Percentiles rank a stretch among this genome's conserved stretches.
These are phyloP conservation scores for Fusarium sp. DNA, from an alignment of 2,329 filamentous ascomycete genomes.

Conservation along the genomic window DNA sequence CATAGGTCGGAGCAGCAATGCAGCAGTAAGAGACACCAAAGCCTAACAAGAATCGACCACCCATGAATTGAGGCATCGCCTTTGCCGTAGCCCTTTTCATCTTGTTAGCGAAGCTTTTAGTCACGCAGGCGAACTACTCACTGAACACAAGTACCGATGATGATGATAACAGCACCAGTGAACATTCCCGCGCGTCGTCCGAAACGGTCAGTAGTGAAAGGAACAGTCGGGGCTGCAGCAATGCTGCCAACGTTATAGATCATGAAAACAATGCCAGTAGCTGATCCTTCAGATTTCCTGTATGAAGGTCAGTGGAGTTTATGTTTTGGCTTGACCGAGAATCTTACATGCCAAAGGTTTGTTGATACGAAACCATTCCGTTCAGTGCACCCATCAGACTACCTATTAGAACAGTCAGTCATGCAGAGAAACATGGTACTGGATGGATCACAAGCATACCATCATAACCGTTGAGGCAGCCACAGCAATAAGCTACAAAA, in stretches of 20 bases:
- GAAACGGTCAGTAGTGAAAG: slow-evolving; percentile 54
- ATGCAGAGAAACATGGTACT: rapidly evolving
- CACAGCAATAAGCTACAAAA: slow-evolving; percentile 62
- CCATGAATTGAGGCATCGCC: slow-evolving; percentile 52
- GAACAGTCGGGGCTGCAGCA: slow-evolving; percentile 53
- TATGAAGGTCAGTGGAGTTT: too few relatives aligned
- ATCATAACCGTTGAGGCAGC: slow-evolving; percentile 53
- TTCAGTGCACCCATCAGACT: slow-evolving; percentile 43
- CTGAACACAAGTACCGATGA: slow-evolving; percentile 54
- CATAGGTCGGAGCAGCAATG: slow-evolving; percentile 54
- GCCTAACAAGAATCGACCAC: slow-evolving; percentile 66
- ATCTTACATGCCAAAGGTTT: slow-evolving; percentile 28
- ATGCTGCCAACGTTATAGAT: slow-evolving; percentile 60
- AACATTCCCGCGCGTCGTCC: slow-evolving; percentile 57
- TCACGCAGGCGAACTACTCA: slow-evolving; percentile 4
- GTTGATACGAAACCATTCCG: slow-evolving; percentile 43
- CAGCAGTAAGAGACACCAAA: slow-evolving; percentile 59
- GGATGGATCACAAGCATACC: neutral
- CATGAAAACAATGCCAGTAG: slow-evolving; percentile 51
- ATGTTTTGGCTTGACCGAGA: rapidly evolving
- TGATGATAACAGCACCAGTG: slow-evolving; percentile 52
- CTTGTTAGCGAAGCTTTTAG: rapidly evolving
- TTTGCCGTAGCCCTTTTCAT: slow-evolving; percentile 45
- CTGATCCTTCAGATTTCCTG: slow-evolving; percentile 32
- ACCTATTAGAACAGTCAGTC: neutral